Conservation (phyloP, 2,329 filamentous ascomycete genomes). For the Aspergillus calidoustus region DNA sequence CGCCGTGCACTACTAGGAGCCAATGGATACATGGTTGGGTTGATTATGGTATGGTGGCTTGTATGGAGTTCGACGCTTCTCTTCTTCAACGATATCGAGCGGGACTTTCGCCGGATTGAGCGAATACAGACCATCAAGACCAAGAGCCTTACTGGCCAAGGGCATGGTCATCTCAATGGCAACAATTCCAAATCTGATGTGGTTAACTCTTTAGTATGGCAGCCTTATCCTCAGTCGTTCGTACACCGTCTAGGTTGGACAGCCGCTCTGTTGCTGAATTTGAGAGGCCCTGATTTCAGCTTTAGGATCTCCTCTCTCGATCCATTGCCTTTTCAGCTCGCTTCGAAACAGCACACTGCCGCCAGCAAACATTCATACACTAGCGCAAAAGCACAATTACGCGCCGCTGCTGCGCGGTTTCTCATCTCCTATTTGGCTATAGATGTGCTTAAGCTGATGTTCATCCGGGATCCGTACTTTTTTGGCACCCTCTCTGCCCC, state of each 20-base stretch:
- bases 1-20: slow-evolving; percentile 56
- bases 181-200: neutral
- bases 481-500: slow-evolving; percentile 58
- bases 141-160: neutral
- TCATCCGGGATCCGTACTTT: slow-evolving; percentile 82
- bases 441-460: slow-evolving; percentile 70
- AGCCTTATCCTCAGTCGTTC: slow-evolving; percentile 56
- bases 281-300: slow-evolving; percentile 65
- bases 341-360: slow-evolving; percentile 3
- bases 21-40: slow-evolving; percentile 59
- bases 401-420: slow-evolving; percentile 52
- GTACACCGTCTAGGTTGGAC: slow-evolving; percentile 63
- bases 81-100: slow-evolving; percentile 60
- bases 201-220: slow-evolving; percentile 53
- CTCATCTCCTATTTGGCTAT: slow-evolving; percentile 66
- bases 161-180: neutral
- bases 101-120: slow-evolving; percentile 62
- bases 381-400: slow-evolving; percentile 53
- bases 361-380: slow-evolving; percentile 29
- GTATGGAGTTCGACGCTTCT: slow-evolving; percentile 59
- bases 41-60: slow-evolving; percentile 59
- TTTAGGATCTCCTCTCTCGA: slow-evolving; percentile 57
- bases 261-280: slow-evolving; percentile 60
- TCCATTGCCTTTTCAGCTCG: slow-evolving; percentile 36
- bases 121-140: slow-evolving; percentile 28